Base-by-base conservation (phyloP, 768 basidiomycete species). In the Rubroboletus pulcherrimus region DNA sequence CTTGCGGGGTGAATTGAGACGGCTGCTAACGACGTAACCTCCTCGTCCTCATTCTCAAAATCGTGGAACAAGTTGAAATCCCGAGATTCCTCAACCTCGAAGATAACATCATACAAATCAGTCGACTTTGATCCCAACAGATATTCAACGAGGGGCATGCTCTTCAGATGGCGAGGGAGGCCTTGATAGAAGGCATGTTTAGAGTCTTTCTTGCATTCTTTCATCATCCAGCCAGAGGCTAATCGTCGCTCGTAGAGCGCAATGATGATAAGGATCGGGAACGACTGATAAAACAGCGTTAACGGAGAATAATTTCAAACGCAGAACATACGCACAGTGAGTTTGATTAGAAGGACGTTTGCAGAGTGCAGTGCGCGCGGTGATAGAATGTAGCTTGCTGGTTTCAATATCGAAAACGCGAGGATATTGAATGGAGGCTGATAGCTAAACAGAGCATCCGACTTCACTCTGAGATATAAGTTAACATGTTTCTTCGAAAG, bases 401-500 rank as follows among this genome's bases (percentile, higher is more conserved):
- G 91, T 67, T 90, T 87, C 47, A 96, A 79, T 54, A 96, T 76
- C 30, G 84, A 54, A 68, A 93, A 86, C 2, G 94, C 94, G 19
- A 90, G 73, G 19, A 92, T 74, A 63, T 91, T 93, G 79, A 93
- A 92, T 1, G 93, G 93, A 2, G 91, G 91, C 61, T 93, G 90
- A 64, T 97, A 96, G 45, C 88, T 92, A 74, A 95, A 92, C 17
- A 97, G 76, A 1, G 90, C 90, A 67, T 95, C 92, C 3, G 87
- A 86, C 67, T 93, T 93, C 66, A 93, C 89, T 24, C 92, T 91
- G 58, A 46, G 29, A 33, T 24, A 31, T 37, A 30, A 12, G 35
- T 70, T 7, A 63, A 45, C 6, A 45, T 19, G n/a, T 34, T 38
- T 39, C 15, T 39, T 37, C 19, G 9, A 49, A 50, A 15, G n/a